Conservation (phyloP, 345 rosid genomes). For the Conringia planisiliqua region DNA sequence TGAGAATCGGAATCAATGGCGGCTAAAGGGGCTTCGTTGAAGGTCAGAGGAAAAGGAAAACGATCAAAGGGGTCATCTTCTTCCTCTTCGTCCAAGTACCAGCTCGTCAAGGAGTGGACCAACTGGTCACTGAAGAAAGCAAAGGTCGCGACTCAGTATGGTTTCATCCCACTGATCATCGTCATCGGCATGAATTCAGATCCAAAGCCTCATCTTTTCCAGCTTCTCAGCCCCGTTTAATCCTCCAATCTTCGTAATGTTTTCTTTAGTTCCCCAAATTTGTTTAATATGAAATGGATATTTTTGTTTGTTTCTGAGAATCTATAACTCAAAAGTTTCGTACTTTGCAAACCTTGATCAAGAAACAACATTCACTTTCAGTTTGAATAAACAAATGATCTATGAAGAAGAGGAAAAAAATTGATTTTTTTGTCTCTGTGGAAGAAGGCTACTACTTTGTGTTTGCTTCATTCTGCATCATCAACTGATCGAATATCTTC, state of each 20-base stretch:
- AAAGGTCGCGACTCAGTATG: conserved; percentile 77
- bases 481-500: conserved; percentile 52
- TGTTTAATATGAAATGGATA: not conserved
- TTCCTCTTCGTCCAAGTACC: conserved; percentile 33
- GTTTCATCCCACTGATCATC: conserved; percentile 85
- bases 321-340: conserved; percentile 1
- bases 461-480: conserved; percentile 32
- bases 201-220: conserved; percentile 79
- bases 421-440: conserved; percentile 1
- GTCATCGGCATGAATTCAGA: conserved; percentile 92
- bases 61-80: conserved; percentile 36
- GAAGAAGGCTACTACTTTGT: conserved; percentile 33
- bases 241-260: not conserved
- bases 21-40: conserved; percentile 42
- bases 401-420: not conserved
- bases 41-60: conserved; percentile 50
- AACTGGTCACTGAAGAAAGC: conserved; percentile 82
- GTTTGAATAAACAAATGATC: conserved; percentile 16
- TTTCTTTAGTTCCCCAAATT: not conserved
- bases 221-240: conserved; percentile 75
- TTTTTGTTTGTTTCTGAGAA: not conserved
- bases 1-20: conserved; percentile 40
- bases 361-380: not conserved
- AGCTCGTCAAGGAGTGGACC: conserved; percentile 77
- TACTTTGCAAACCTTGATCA: conserved; percentile 4